Conservation (phyloP, 306 rosid genomes). For the Crataegus laevigata region DNA sequence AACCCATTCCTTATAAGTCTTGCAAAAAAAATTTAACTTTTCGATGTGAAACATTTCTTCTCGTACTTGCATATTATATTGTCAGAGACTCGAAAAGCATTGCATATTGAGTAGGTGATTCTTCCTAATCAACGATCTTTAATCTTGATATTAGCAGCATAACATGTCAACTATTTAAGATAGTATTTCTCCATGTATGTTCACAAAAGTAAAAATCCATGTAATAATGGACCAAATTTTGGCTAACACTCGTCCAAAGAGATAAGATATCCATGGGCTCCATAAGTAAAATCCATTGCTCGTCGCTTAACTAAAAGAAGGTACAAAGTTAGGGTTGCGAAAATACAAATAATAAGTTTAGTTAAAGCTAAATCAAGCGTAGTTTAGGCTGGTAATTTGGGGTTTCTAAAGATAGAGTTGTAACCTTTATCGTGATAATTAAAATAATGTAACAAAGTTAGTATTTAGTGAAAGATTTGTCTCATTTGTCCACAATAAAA, state of each 20-base stretch:
- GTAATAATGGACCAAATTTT: neutral
- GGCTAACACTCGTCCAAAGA: neutral
- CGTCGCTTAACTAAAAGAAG: conserved; percentile 36
- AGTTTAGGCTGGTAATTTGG: conserved; percentile 56
- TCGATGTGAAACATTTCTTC: too few species aligned
- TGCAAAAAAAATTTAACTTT: neutral
- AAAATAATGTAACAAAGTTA: conserved; percentile 32
- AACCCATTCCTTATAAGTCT: neutral
- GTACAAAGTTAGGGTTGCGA: conserved; percentile 23
- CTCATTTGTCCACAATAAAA: conserved; percentile 73
- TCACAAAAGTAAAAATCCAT: neutral
- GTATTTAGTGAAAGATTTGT: conserved; percentile 49
- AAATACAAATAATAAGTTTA: conserved; percentile 7
- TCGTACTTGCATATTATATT: neutral
- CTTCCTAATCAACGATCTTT: neutral
- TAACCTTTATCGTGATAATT: conserved; percentile 51
- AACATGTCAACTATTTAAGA: neutral
- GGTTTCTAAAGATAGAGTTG: conserved; percentile 49
- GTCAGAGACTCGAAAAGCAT: too few species aligned
- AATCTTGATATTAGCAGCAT: neutral
- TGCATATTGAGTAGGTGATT: neutral
- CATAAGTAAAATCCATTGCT: conserved; percentile 36
- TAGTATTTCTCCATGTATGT: neutral
- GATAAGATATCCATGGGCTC: conserved; percentile 10
- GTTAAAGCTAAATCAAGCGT: conserved; percentile 23